phyloP scores from a whole-genome alignment of 2,329 filamentous ascomycete genomes.

The Microsporum canis region DNA sequence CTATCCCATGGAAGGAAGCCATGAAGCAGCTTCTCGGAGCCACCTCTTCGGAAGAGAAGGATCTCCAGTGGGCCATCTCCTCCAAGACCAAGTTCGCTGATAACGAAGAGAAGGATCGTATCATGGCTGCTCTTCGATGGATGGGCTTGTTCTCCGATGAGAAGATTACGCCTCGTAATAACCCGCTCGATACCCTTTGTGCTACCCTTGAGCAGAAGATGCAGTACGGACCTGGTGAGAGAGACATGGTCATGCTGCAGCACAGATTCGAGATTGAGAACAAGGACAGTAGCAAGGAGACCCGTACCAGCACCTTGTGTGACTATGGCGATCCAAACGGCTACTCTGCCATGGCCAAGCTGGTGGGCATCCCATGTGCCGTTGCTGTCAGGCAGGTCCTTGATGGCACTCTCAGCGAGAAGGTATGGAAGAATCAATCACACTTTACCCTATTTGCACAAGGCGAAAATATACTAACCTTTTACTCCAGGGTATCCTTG shows the following conservation, averaged over 20 bases:
- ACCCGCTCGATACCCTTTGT: conserved; percentile 83
- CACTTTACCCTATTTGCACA: background rate
- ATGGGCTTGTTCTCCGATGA: conserved; percentile 55
- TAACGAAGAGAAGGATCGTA: conserved; percentile 56
- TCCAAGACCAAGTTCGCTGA: conserved; percentile 63
- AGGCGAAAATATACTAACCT: conserved; percentile 1
- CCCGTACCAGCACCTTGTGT: conserved; percentile 64
- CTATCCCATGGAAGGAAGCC: conserved; percentile 72
- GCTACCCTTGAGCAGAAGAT: conserved; percentile 84
- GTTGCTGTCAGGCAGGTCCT: conserved; percentile 70
- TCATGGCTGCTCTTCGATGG: conserved; percentile 64
- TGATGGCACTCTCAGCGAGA: conserved; percentile 59
- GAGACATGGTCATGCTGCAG: conserved; percentile 62
- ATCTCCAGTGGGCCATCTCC: conserved; percentile 61
- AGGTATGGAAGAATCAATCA: conserved; percentile 22
- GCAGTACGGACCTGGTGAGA: conserved; percentile 71
- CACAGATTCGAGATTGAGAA: conserved; percentile 67
- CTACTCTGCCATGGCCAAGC: conserved; percentile 73
- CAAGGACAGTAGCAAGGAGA: conserved; percentile 66
- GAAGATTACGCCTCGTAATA: conserved; percentile 59
- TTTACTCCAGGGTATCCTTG: conserved; percentile 50
- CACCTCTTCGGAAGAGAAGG: conserved; percentile 51
- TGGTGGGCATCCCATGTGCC: conserved; percentile 65
- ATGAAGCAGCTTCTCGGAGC: conserved; percentile 66
- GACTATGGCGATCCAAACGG: conserved; percentile 72